These are phyloP conservation scores for Aspergillus hortae DNA, from an alignment of 2,329 filamentous ascomycete species.

Conservation along the genomic window DNA sequence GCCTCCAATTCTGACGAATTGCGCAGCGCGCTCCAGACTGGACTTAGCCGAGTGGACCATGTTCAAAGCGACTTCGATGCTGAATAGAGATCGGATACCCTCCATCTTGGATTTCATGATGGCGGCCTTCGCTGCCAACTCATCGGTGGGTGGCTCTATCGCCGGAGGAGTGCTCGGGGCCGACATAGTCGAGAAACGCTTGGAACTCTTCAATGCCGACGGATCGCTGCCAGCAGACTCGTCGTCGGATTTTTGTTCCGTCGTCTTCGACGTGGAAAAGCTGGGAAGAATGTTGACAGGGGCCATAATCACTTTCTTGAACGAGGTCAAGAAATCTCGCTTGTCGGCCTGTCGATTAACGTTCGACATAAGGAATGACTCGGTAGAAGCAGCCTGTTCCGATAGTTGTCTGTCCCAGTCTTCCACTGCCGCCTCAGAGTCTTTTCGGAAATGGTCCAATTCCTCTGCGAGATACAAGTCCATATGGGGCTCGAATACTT, in stretches of 20 bases:
- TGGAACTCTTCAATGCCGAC: conserved; percentile 25
- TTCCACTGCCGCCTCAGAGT: conserved; percentile 71
- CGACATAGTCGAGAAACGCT: conserved; percentile 37
- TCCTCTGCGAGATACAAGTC: conserved; percentile 92
- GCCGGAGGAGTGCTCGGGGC: conserved; percentile 37
- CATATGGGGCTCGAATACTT: conserved; percentile 86
- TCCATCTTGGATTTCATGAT: conserved; percentile 93
- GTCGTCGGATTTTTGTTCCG: conserved; percentile 28
- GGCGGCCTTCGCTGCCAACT: conserved; percentile 94
- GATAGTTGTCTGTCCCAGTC: conserved; percentile 89
- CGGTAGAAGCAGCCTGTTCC: conserved; percentile 83
- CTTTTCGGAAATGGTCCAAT: conserved; percentile 74
- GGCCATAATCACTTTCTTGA: conserved; percentile 99
- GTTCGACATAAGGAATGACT: conserved; percentile 94
- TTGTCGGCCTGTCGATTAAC: conserved; percentile 93
- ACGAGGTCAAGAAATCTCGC: conserved; percentile 90
- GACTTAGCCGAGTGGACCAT: conserved; percentile 86
- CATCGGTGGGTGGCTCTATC: conserved; percentile 74
- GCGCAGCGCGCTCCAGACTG: conserved; percentile 77
- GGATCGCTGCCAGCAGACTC: conserved; percentile 18
- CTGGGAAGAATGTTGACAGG: conserved; percentile 85
- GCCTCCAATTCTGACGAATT: conserved; percentile 76
- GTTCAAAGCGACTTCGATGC: conserved; percentile 88
- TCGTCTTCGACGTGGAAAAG: conserved; percentile 60
- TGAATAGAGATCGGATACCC: conserved; percentile 92